These are phyloP conservation scores for Ophiostoma sp. DNA, from an alignment of 2,329 filamentous ascomycete genomes.

Conservation along the genomic window DNA sequence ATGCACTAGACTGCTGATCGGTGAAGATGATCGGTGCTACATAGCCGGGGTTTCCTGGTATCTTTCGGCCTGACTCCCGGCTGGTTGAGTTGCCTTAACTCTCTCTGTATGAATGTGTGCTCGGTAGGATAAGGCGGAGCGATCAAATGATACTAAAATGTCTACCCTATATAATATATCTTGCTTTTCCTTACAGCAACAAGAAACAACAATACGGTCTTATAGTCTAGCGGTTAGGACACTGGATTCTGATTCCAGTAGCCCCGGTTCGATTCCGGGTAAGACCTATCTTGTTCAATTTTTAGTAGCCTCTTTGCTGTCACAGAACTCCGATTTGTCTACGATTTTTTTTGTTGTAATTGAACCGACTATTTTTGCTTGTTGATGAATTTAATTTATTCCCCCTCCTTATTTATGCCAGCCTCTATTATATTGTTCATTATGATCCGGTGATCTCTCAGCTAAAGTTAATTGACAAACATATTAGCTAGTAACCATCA, in stretches of 20 bases:
- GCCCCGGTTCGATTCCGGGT: constrained; percentile 18
- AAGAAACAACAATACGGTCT: constrained; percentile 9
- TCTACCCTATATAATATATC: not conserved
- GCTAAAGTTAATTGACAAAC: too few species aligned
- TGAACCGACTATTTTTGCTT: not conserved
- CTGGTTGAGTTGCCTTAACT: not conserved
- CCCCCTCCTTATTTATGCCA: too few species aligned
- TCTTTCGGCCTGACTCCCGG: not conserved
- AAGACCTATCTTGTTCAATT: constrained; percentile 10
- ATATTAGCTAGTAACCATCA: too few species aligned
- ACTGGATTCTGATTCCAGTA: constrained; percentile 19
- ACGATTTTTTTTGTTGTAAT: not conserved
- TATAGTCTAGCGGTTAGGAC: constrained; percentile 19
- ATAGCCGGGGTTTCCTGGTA: not conserved
- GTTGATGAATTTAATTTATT: too few species aligned
- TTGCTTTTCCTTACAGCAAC: not conserved
- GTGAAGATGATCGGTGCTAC: not conserved
- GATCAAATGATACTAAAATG: too few species aligned
- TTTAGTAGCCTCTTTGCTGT: not conserved
- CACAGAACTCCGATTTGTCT: not conserved
- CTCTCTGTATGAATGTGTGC: too few species aligned
- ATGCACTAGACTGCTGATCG: not conserved
- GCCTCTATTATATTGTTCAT: too few species aligned
- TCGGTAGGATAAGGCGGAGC: too few species aligned
- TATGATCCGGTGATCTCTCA: too few species aligned